A percentile compares a stretch with the other conserved stretches of the same genome.
Conservation (phyloP, 1,284 basidiomycete genomes). For the Vanrija humicola region DNA sequence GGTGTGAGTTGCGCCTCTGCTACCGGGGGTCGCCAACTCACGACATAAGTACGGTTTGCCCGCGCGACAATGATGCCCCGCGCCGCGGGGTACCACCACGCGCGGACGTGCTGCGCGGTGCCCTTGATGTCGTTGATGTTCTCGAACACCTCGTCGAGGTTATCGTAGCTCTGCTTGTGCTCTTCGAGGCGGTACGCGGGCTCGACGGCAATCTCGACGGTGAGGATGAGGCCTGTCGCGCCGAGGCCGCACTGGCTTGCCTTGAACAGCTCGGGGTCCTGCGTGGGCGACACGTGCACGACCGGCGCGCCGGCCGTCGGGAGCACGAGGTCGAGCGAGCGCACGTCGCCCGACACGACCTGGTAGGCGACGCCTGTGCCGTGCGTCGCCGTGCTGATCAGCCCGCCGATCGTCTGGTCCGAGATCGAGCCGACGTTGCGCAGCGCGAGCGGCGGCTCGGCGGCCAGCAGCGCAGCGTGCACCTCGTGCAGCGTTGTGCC, state of each 20-base stretch:
- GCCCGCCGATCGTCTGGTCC: constrained; percentile 91
- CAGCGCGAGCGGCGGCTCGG: constrained; percentile 68
- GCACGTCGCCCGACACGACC: constrained; percentile 78
- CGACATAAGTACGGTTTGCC: constrained; percentile 71
- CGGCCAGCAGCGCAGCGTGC: constrained; percentile 60
- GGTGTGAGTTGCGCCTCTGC: constrained; percentile 1
- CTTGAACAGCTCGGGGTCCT: constrained; percentile 73
- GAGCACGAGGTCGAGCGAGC: constrained; percentile 65
- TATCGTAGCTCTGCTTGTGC: constrained; percentile 61
- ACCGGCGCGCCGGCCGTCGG: constrained; percentile 38
- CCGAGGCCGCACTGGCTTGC: constrained; percentile 93
- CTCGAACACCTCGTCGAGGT: constrained; percentile 55
- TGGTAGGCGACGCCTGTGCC: constrained; percentile 79
- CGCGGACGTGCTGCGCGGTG: constrained; percentile 78
- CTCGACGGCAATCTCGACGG: constrained; percentile 74
- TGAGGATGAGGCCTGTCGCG: constrained; percentile 83
- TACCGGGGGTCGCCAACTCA: constrained; percentile 51
- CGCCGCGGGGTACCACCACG: constrained; percentile 92
- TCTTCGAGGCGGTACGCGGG: constrained; percentile 80
- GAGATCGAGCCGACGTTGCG: constrained; percentile 93
- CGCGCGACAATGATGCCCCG: constrained; percentile 69
- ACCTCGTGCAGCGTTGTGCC: constrained; percentile 75
- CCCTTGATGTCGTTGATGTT: constrained; percentile 56
- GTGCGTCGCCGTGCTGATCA: constrained; percentile 92
- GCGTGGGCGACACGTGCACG: constrained; percentile 30